Percentiles rank a stretch among this genome's conserved stretches.
phyloP scores from a whole-genome alignment of 495 filamentous ascomycete species.

The Sphaerosporella brunnea region DNA sequence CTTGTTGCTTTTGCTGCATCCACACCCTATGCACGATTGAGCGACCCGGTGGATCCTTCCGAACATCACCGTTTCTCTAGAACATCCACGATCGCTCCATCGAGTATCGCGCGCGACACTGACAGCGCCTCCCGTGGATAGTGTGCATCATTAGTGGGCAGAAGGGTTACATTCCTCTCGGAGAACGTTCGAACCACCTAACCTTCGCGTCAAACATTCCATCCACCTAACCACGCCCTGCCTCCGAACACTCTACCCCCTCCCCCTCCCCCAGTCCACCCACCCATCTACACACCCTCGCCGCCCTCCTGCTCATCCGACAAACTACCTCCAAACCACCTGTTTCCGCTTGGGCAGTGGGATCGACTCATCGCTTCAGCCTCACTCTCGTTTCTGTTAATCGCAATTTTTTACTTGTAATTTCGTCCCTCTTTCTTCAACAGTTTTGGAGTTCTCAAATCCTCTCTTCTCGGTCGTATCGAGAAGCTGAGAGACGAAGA shows the following conservation, averaged over 20 bases:
- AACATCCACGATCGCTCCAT: background rate
- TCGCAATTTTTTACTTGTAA: background rate
- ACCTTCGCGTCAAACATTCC: background rate
- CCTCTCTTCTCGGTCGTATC: background rate
- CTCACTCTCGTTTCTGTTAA: background rate
- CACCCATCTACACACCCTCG: background rate
- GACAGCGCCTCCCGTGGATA: background rate
- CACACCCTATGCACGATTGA: background rate
- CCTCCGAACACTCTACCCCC: background rate
- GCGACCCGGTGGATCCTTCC: background rate
- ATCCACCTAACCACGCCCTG: background rate
- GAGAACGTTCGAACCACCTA: no score
- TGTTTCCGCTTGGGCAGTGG: background rate
- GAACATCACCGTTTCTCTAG: background rate
- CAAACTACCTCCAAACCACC: background rate
- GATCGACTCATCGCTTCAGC: conserved; percentile 1
- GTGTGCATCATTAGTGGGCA: background rate
- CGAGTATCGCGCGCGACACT: background rate
- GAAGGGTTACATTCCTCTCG: no score
- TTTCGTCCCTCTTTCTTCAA: background rate
- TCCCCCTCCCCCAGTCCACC: background rate
- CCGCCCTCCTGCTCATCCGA: background rate
- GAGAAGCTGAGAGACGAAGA: no score
- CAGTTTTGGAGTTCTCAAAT: background rate
- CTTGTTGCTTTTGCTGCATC: background rate